These are phyloP conservation scores for Zizania latifolia DNA, from an alignment of 176 grass and related monocot species.

Conservation along the genomic window DNA sequence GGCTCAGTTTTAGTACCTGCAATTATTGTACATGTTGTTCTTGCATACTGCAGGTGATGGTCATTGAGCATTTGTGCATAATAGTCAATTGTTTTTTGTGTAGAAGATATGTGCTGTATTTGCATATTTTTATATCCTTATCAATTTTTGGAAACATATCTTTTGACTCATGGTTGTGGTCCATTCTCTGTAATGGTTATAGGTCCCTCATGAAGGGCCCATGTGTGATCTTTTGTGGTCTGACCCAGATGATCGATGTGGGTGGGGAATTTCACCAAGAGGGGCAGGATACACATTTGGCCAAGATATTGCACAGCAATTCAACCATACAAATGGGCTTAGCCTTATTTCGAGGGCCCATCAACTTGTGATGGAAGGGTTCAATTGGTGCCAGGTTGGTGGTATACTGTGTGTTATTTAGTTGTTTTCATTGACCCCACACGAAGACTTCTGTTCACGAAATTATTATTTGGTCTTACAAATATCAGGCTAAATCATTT, in stretches of 20 bases:
- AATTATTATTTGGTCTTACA: not conserved
- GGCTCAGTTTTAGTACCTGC: not conserved
- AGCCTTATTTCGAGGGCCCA: slow-evolving; percentile 65
- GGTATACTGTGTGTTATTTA: slow-evolving; percentile 18
- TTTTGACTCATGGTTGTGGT: not conserved
- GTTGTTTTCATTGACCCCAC: not conserved
- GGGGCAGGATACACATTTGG: too few relatives aligned
- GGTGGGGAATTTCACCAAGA: too few relatives aligned
- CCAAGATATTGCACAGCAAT: slow-evolving; percentile 67
- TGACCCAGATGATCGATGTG: too few relatives aligned
- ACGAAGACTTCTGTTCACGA: not conserved
- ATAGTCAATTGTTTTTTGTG: not conserved
- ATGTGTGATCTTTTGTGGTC: too few relatives aligned
- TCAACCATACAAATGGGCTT: slow-evolving; percentile 61
- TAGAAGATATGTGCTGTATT: not conserved
- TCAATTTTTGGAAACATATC: too few relatives aligned
- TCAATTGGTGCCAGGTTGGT: slow-evolving; percentile 66
- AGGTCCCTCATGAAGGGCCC: slow-evolving; percentile 68
- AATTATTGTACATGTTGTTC: not conserved
- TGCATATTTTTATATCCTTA: too few relatives aligned
- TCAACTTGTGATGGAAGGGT: too few relatives aligned
- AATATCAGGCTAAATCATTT: not conserved
- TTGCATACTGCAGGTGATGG: not conserved
- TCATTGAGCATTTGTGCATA: not conserved
- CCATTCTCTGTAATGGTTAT: slow-evolving; percentile 24